phyloP scores from a whole-genome alignment of 371 early-diverging fungal genomes.

The Sporodiniella umbellata region DNA sequence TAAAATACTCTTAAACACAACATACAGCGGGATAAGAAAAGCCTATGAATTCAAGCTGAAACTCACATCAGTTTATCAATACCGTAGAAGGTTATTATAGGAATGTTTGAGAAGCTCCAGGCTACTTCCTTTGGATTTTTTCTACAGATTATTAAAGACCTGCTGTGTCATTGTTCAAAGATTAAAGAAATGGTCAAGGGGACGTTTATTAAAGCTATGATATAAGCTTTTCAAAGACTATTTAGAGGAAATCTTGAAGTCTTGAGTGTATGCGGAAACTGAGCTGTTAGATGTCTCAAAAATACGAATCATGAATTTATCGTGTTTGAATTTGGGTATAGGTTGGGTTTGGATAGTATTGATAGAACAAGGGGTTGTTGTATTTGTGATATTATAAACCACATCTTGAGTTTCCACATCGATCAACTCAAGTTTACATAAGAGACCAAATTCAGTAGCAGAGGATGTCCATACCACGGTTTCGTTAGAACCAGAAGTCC shows the following conservation, averaged over 20 bases:
- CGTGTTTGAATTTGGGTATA: not conserved
- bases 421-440: constrained; percentile 1
- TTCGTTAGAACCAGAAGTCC: not conserved
- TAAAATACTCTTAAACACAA: no score
- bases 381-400: not conserved
- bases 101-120: no score
- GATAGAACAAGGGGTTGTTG: not conserved
- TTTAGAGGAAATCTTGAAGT: not conserved
- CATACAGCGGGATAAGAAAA: no score
- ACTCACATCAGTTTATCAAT: no score
- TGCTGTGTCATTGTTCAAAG: no score
- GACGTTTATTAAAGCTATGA: no score
- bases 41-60: no score
- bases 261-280: constrained; percentile 3
- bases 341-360: not conserved
- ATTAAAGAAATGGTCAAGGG: no score
- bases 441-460: not conserved
- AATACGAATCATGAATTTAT: constrained; percentile 3
- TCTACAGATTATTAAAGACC: no score
- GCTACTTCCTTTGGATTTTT: no score
- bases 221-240: no score
- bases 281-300: not conserved
- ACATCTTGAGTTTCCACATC: not conserved
- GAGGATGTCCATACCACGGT: constrained; percentile 1
- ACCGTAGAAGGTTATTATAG: no score